Base-by-base conservation (phyloP, 306 rosid species). In the Mimosa bimucronata region DNA sequence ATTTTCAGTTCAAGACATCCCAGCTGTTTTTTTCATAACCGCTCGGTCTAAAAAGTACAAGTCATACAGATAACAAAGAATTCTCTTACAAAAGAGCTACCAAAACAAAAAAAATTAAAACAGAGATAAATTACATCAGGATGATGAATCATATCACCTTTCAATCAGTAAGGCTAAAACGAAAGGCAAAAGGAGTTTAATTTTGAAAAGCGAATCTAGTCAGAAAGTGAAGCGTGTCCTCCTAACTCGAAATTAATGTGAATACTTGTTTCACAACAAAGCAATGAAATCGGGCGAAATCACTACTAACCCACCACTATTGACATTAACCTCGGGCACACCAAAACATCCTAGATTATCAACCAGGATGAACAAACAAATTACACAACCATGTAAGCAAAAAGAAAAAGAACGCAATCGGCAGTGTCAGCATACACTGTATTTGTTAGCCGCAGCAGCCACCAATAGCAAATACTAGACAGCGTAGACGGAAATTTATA, bases 391-490 rank as follows among this genome's bases (percentile, higher is more conserved):
- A 28, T 40, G n/a, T 40, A 23, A 15, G 21, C 55, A 41, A 11
- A 16, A 25, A n/a, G 5, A 19, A 25, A 41, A 80, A 0, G 40
- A 3, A 73, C 19, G 13, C 28, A 62, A 15, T 74, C 31, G 3
- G 66, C 64, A 41, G 65, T 25, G 52, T 45, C 2, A 46, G 19
- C 5, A 46, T 4, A 46, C 53, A 46, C 19, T 46, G 53, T 15
- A 46, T 46, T 46, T 46, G 53, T 46, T 46, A 46, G 52, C 7
- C 19, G 2, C 53, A 76, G 60, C 82, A 75, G 61, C 65, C 48
- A 76, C 77, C 70, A 65, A 71, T 71, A 70, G 45, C 77, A 71
- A 26, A 76, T 7, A 40, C 30, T 23, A 55, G 48, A 75, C 52
- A 11, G 16, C 5, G 13, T 60, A 66, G 30, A 48, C 10, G 46